Base-by-base conservation (phyloP, 768 basidiomycete genomes). In the Megacollybia marginata region DNA sequence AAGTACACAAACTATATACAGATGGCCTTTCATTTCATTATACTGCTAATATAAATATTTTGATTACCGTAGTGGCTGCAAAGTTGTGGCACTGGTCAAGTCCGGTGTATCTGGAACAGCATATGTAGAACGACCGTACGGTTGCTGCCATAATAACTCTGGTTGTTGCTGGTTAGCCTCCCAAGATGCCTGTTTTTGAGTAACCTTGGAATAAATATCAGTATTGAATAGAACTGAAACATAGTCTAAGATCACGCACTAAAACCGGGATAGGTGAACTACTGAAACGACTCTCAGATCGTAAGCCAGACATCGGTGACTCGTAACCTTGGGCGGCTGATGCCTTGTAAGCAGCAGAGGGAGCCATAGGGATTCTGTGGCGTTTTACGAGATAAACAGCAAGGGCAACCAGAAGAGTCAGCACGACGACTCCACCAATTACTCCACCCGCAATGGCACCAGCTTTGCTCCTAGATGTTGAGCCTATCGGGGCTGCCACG, bases 341-440 rank as follows among this genome's bases (percentile, higher is more conserved):
- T 1, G 54, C 57, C 20, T 44, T 56, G 51, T 55, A 55, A 42
- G 48, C 53, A 31, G 52, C 49, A 23, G 54, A 55, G 4, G 53
- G 52, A n/a, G 56, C 51, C 13, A 56, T 53, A 33, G 19, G 10
- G 9, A 44, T 36, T 23, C 52, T 53, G 2, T 52, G 51, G 1
- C 51, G 55, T 43, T 50, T 20, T 13, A 15, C 6, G 40, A 44
- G 2, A 50, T 43, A 49, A 44, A 50, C 57, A 18, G 58, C 43
- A n/a, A 53, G 31, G 19, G 33, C 13, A 12, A 16, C 15, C 15
- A 52, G 16, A 4, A 46, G 9, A 11, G 34, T 18, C 32, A 48
- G 19, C 13, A 53, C 35, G 5, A 46, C 20, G 13, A 54, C 9
- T 18, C 49, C 53, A 15, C 49, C 52, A 9, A 53, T 42, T 15